phyloP scores from a whole-genome alignment of 108 stramenopile species.

The Stephanodiscus minutulus region DNA sequence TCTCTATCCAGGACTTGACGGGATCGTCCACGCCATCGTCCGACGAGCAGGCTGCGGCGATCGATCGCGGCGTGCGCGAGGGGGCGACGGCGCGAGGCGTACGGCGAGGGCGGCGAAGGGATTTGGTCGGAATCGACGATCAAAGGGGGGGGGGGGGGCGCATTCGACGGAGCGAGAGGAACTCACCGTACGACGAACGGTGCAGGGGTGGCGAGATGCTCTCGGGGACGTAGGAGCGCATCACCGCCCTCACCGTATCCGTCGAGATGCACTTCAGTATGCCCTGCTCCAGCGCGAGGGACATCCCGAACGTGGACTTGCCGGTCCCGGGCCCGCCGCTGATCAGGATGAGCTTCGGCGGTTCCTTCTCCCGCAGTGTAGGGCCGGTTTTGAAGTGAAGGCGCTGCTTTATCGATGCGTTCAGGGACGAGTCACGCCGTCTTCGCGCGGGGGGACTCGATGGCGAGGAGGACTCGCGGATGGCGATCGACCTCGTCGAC shows the following conservation, averaged over 20 bases:
- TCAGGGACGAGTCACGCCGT: conserved; percentile 7
- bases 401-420: conserved; percentile 38
- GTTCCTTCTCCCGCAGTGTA: conserved; percentile 23
- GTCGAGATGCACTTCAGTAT: conserved; percentile 71
- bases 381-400: conserved; percentile 19
- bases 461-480: background rate
- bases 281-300: conserved; percentile 61
- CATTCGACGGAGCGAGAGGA: background rate
- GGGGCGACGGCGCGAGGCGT: background rate
- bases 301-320: conserved; percentile 69
- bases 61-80: background rate
- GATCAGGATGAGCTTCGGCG: conserved; percentile 59
- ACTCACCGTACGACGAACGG: conserved; percentile 61
- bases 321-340: conserved; percentile 60
- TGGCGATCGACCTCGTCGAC: background rate
- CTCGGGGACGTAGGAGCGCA: conserved; percentile 56
- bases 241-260: conserved; percentile 64
- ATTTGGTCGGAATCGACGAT: background rate
- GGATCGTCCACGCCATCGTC: conserved; percentile 57
- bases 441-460: background rate
- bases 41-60: conserved; percentile 18
- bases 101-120: no score
- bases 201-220: conserved; percentile 66
- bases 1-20: conserved; percentile 64
- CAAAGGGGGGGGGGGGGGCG: background rate